Base-by-base conservation (phyloP, 1,139 yeast genomes). In the Suhomyces yuchorum region DNA sequence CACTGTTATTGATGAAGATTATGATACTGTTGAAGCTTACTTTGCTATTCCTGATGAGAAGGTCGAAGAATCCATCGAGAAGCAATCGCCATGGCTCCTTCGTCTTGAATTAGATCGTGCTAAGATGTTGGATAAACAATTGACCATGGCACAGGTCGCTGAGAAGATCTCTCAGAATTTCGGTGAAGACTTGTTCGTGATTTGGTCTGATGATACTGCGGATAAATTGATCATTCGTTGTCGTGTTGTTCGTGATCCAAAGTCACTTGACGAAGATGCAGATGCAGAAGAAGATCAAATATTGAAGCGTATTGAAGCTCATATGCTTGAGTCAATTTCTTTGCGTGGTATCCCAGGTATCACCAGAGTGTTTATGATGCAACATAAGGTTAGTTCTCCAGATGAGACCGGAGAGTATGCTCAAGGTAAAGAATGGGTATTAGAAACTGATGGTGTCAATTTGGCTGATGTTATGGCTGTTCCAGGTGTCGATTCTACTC, bases 141-240 rank as follows among this genome's bases (percentile, higher is more conserved):
- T 95, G 66, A 90, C 97, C 8, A 93, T 95, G 98, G 90, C 96
- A 53, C 97, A 93, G 74, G 99, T 95, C 50, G 98, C 99, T 32
- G 96, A 91, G 60, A 91, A 87, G 77, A 95, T 95, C 55, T 87
- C 93, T 53, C 93, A 87, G 62, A 87, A 90, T 56, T 95, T 93
- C 67, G 96, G 93, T 50, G 96, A 91, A 62, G 98, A 93, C 71
- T 75, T 93, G 72, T 93, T 92, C 63, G 97, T 95, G 44, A 93
- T 95, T 64, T 95, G 99, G 99, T 91, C 97, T 42, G 99, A 95
- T 77, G 99, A 95, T 77, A 92, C 96, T 61, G 97, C 98, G 40
- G 98, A 93, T 59, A 92, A 91, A 69, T 85, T 95, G 71, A 86
- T 93, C 54, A 87, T 95, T 58, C 96, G 99, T 78, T 93, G 99